Percentiles rank a stretch among this genome's conserved stretches.
These are phyloP conservation scores for Sarcodon aspratus DNA, from an alignment of 768 basidiomycete species.

Conservation along the genomic window DNA sequence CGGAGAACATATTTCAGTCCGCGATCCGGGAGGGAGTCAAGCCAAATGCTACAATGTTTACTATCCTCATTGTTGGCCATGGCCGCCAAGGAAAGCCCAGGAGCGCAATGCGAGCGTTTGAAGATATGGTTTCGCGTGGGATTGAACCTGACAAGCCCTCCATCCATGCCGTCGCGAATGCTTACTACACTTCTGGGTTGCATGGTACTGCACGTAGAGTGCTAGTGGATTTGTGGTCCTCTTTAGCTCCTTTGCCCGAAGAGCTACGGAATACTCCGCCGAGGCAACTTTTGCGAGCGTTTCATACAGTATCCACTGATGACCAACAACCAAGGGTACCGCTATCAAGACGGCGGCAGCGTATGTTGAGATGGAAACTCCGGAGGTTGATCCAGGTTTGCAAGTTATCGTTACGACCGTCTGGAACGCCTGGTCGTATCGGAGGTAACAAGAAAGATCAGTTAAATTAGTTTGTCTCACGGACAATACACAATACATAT, in stretches of 20 bases:
- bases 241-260: slow-evolving; percentile 48
- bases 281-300: slow-evolving; percentile 30
- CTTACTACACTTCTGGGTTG: slow-evolving; percentile 48
- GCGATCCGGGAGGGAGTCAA: slow-evolving; percentile 37
- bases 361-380: slow-evolving; percentile 27
- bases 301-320: slow-evolving; percentile 23
- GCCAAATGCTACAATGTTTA: slow-evolving; percentile 61
- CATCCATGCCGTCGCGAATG: slow-evolving; percentile 61
- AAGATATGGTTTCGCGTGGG: slow-evolving; percentile 48
- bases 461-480: too few species aligned
- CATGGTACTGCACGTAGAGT: slow-evolving; percentile 38
- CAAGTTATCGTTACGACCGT: too few species aligned
- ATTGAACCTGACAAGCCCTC: slow-evolving; percentile 60
- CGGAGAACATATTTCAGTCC: slow-evolving; percentile 42
- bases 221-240: slow-evolving; percentile 53
- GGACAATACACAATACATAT: too few species aligned
- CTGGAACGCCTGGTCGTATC: too few species aligned
- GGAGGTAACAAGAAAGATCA: too few species aligned
- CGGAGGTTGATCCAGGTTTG: slow-evolving; percentile 6
- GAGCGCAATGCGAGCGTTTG: slow-evolving; percentile 43
- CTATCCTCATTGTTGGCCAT: slow-evolving; percentile 64
- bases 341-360: slow-evolving; percentile 21
- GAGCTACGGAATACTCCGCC: slow-evolving; percentile 33
- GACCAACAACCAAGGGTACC: slow-evolving; percentile 14
- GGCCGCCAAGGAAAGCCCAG: slow-evolving; percentile 47